A percentile compares a stretch with the other conserved stretches of the same genome.
phyloP scores from a whole-genome alignment of 1,139 yeast species.

The Hyphopichia pseudoburtonii region DNA sequence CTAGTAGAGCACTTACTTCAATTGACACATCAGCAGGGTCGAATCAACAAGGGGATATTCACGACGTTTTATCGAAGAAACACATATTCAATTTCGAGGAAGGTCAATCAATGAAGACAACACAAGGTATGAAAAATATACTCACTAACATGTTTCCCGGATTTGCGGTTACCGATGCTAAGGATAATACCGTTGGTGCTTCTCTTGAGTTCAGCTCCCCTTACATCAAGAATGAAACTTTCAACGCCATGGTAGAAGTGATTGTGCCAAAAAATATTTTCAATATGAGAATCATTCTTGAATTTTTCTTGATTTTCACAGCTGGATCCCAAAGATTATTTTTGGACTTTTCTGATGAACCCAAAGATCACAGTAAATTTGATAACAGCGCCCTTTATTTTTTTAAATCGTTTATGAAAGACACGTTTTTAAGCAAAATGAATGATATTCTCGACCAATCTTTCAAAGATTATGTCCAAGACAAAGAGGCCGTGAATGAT shows the following conservation, averaged over 20 bases:
- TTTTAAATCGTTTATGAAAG: constrained; percentile 63
- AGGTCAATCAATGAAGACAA: constrained; percentile 38
- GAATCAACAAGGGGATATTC: constrained; percentile 13
- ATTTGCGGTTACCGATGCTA: constrained; percentile 36
- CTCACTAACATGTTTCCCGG: constrained; percentile 66
- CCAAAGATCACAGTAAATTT: constrained; percentile 10
- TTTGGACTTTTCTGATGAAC: constrained; percentile 13
- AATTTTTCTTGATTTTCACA: constrained; percentile 56
- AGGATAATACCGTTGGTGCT: constrained; percentile 10
- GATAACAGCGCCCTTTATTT: constrained; percentile 42
- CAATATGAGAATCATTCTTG: constrained; percentile 75
- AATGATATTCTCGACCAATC: constrained; percentile 50
- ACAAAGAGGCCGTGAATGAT: constrained; percentile 9
- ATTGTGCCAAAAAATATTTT: constrained; percentile 75
- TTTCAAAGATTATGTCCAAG: constrained; percentile 32
- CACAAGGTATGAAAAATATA: constrained; percentile 44
- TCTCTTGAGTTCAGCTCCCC: constrained; percentile 32
- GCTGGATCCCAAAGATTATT: constrained; percentile 46
- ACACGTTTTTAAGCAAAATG: constrained; percentile 63
- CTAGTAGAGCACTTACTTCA: neutral
- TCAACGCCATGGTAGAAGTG: constrained; percentile 58
- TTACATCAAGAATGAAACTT: constrained; percentile 58
- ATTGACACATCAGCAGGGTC: neutral
- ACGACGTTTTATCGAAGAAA: constrained; percentile 23
- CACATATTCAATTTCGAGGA: constrained; percentile 52